A percentile compares a stretch with the other conserved stretches of the same genome.
These are phyloP conservation scores for Ogataea salicorniae DNA, from an alignment of 805 yeast genomes.

Conservation along the genomic window DNA sequence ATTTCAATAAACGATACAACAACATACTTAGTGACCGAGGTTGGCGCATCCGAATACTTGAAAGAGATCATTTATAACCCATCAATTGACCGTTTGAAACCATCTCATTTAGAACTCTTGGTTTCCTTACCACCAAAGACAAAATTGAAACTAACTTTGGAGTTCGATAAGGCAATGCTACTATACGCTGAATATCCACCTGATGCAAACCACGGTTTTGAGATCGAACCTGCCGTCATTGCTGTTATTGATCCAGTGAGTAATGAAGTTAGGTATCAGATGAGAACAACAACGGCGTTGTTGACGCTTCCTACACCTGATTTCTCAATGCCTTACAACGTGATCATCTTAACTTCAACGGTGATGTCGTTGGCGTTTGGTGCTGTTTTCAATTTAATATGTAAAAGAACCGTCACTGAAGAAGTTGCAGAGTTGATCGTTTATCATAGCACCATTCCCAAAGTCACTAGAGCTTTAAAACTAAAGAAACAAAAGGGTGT, in stretches of 20 bases:
- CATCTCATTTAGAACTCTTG: constrained; percentile 73
- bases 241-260: constrained; percentile 38
- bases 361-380: constrained; percentile 92
- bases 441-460: constrained; percentile 3
- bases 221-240: constrained; percentile 84
- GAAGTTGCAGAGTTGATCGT: constrained; percentile 50
- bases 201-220: constrained; percentile 97
- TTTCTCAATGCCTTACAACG: constrained; percentile 98
- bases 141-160: constrained; percentile 58
- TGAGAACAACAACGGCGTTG: constrained; percentile 82
- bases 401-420: constrained; percentile 69
- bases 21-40: constrained; percentile 19
- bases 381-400: constrained; percentile 69
- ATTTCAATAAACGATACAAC: constrained; percentile 27
- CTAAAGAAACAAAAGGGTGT: no score
- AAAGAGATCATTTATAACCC: constrained; percentile 61
- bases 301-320: constrained; percentile 93
- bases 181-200: constrained; percentile 95
- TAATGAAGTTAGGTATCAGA: constrained; percentile 34
- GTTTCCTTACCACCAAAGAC: constrained; percentile 61
- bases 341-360: constrained; percentile 88
- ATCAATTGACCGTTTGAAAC: constrained; percentile 73
- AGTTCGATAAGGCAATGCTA: constrained; percentile 83
- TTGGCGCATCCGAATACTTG: constrained; percentile 34
- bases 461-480: background rate